phyloP scores from a whole-genome alignment of 2,329 filamentous ascomycete genomes.

The Waltergamsia citrina region DNA sequence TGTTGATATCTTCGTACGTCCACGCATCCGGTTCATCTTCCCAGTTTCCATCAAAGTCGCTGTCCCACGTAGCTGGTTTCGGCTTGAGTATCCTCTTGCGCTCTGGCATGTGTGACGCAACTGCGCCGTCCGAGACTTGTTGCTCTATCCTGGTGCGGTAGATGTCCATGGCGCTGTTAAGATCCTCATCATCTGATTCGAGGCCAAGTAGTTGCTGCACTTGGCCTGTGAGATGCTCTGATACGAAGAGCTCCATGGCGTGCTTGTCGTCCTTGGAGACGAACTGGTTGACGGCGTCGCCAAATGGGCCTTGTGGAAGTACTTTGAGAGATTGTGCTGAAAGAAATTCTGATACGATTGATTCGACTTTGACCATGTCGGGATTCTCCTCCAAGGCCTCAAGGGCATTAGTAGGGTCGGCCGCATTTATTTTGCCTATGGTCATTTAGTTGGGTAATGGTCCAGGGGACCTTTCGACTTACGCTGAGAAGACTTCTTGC shows the following conservation, averaged over 20 bases:
- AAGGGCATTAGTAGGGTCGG: conserved; percentile 54
- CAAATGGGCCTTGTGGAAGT: conserved; percentile 83
- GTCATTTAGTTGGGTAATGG: conserved; percentile 6
- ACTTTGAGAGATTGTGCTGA: conserved; percentile 84
- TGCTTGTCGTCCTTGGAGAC: conserved; percentile 94
- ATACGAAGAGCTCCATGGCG: conserved; percentile 75
- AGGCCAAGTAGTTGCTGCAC: conserved; percentile 60
- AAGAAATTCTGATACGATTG: conserved; percentile 80
- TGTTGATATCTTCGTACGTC: conserved; percentile 18
- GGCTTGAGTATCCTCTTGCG: conserved; percentile 48
- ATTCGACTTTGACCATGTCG: conserved; percentile 79
- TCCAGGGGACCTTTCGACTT: conserved; percentile 5
- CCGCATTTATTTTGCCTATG: conserved; percentile 22
- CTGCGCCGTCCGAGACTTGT: conserved; percentile 55
- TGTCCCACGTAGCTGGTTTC: conserved; percentile 76
- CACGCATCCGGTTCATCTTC: conserved; percentile 62
- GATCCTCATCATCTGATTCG: conserved; percentile 54
- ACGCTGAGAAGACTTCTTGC: conserved; percentile 63
- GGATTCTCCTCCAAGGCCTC: conserved; percentile 35
- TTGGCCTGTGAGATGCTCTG: conserved; percentile 60
- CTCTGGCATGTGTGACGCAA: conserved; percentile 28
- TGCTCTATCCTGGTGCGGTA: conserved; percentile 63
- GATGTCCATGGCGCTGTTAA: conserved; percentile 65
- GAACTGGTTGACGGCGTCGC: conserved; percentile 86
- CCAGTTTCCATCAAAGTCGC: conserved; percentile 82